phyloP scores from a whole-genome alignment of 1,284 basidiomycete genomes.

The Sporisorium reilianum region DNA sequence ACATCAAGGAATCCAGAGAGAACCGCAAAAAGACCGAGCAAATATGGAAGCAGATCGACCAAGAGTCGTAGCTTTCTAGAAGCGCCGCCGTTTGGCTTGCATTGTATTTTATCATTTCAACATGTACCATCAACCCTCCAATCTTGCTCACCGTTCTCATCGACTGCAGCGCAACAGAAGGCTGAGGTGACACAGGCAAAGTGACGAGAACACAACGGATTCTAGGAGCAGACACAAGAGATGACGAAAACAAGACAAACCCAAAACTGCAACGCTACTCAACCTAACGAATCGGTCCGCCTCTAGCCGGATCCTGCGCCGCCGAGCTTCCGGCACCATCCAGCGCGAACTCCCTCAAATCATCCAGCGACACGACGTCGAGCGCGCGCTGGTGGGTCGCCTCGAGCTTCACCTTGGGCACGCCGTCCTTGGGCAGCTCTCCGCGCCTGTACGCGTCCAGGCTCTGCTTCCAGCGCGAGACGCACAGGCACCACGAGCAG shows the following conservation, averaged over 20 bases:
- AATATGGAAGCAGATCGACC: constrained; percentile 53
- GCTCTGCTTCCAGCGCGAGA: constrained; percentile 74
- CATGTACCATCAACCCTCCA: constrained; percentile 9
- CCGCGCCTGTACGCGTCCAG: constrained; percentile 82
- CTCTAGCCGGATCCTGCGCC: constrained; percentile 29
- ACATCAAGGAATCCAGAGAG: constrained; percentile 37
- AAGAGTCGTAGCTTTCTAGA: constrained; percentile 25
- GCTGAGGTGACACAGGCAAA: no score
- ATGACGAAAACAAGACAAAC: not conserved
- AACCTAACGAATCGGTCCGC: constrained; percentile 39
- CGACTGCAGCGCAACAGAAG: no score
- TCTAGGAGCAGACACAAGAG: not conserved
- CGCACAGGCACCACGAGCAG: constrained; percentile 61
- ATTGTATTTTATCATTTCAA: constrained; percentile 14
- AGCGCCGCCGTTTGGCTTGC: not conserved
- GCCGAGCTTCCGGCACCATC: constrained; percentile 13
- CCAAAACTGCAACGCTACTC: not conserved
- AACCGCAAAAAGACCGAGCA: constrained; percentile 47
- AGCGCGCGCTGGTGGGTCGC: constrained; percentile 52
- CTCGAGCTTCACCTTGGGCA: constrained; percentile 53
- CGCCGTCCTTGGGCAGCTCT: constrained; percentile 75
- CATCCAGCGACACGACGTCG: constrained; percentile 44
- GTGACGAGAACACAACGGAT: not conserved
- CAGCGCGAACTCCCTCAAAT: constrained; percentile 37
- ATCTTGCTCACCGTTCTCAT: not conserved